phyloP scores from a whole-genome alignment of 352 stramenopile genomes.

The Pythium rhizo-oryzae region DNA sequence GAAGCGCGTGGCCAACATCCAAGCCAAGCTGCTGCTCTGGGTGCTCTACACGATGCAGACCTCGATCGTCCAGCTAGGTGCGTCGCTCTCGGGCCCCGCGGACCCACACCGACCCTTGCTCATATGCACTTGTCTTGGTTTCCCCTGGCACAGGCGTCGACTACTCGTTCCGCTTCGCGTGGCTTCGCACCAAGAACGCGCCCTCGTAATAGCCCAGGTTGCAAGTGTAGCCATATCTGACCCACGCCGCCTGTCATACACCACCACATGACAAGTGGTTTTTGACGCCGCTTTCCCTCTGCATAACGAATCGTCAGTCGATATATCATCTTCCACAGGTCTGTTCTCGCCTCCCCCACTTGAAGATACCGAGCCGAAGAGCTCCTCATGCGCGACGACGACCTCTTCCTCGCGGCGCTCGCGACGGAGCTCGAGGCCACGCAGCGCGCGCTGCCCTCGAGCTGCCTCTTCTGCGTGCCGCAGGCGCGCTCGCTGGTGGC shows the following conservation, averaged over 20 bases:
- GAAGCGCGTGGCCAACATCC: constrained; percentile 11
- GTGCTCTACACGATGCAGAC: constrained; percentile 27
- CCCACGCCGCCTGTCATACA: not conserved
- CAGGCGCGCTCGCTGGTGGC: constrained; percentile 62
- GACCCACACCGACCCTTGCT: not conserved
- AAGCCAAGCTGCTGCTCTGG: constrained; percentile 26
- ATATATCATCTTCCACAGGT: constrained; percentile 1
- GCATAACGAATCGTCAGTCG: not conserved
- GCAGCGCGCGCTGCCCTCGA: constrained; percentile 52
- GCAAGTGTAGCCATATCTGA: not conserved
- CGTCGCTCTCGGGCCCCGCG: not conserved
- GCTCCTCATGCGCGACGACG: constrained; percentile 11
- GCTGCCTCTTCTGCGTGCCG: constrained; percentile 69
- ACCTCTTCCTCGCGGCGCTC: constrained; percentile 50
- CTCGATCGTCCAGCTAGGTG: constrained; percentile 10
- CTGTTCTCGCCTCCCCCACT: not conserved
- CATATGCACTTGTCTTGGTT: not conserved
- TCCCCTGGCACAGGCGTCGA: constrained; percentile 10
- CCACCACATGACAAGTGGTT: not conserved
- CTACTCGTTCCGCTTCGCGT: constrained; percentile 29
- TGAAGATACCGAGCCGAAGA: constrained; percentile 3
- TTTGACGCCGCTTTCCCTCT: not conserved
- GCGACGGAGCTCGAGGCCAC: constrained; percentile 45
- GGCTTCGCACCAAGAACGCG: constrained; percentile 7
- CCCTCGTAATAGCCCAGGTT: not conserved